Conservation (phyloP, 140 eudicot genomes). For the Oenanthe javanica region DNA sequence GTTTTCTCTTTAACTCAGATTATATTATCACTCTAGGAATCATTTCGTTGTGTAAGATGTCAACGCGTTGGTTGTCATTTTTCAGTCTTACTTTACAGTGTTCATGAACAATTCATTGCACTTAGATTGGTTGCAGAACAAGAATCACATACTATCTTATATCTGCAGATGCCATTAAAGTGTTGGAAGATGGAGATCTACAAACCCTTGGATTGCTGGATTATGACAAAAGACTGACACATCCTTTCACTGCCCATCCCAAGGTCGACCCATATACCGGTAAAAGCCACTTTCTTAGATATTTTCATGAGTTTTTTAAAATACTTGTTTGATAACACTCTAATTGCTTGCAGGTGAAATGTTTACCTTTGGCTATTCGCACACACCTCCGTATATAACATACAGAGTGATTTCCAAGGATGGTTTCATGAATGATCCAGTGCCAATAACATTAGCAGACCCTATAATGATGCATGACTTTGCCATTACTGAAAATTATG, state of each 20-base stretch:
- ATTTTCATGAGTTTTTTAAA: not conserved
- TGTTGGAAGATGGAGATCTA: constrained; percentile 94
- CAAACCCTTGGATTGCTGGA: constrained; percentile 95
- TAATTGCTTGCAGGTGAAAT: constrained; percentile 63
- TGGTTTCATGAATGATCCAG: constrained; percentile 91
- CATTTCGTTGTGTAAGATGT: not conserved
- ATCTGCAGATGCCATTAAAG: constrained; percentile 68
- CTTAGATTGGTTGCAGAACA: not conserved
- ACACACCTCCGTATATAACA: constrained; percentile 65
- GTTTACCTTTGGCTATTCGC: constrained; percentile 91
- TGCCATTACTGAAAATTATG: constrained; percentile 93
- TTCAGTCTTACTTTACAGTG: not conserved
- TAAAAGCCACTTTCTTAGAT: constrained; percentile 16
- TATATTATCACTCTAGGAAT: not conserved
- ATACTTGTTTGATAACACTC: not conserved
- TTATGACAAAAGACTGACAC: constrained; percentile 85
- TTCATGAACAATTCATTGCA: not conserved
- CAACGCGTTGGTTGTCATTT: not conserved
- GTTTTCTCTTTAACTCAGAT: not conserved
- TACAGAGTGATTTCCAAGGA: constrained; percentile 87
- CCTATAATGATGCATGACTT: constrained; percentile 96
- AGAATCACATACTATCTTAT: not conserved
- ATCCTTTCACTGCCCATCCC: constrained; percentile 96
- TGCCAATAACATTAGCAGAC: constrained; percentile 75
- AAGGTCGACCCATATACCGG: constrained; percentile 95